Conservation (phyloP, 1,284 basidiomycete genomes). For the Ustilago tritici region DNA sequence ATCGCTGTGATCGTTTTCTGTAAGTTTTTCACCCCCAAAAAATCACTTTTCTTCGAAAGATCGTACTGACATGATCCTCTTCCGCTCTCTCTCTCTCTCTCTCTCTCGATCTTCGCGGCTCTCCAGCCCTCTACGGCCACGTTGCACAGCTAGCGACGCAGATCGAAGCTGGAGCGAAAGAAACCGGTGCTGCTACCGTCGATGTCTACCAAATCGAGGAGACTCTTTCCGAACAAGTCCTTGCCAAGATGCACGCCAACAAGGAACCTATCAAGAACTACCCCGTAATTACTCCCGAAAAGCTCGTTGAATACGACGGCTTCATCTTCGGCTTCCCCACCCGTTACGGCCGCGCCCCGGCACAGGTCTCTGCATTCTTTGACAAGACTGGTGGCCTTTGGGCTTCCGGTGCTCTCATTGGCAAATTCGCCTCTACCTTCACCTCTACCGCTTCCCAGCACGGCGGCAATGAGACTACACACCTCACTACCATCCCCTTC, state of each 20-base stretch:
- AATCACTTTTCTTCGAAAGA: not conserved
- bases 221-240: constrained; percentile 83
- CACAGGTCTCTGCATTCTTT: constrained; percentile 74
- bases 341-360: constrained; percentile 71
- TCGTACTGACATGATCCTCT: not conserved
- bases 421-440: constrained; percentile 83
- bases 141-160: constrained; percentile 79
- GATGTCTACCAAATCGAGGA: constrained; percentile 83
- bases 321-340: constrained; percentile 75
- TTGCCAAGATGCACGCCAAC: constrained; percentile 80
- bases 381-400: constrained; percentile 83
- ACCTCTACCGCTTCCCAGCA: constrained; percentile 74
- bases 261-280: constrained; percentile 74
- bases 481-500: constrained; percentile 60
- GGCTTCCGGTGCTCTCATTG: constrained; percentile 78
- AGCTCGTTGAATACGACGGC: constrained; percentile 75
- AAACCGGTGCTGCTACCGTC: constrained; percentile 77
- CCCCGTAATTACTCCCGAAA: constrained; percentile 78
- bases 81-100: not conserved
- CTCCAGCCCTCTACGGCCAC: constrained; percentile 53
- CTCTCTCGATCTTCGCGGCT: not conserved
- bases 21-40: not conserved
- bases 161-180: constrained; percentile 79
- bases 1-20: constrained; percentile 56
- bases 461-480: constrained; percentile 60